These are phyloP conservation scores for Lithocarpus polystachyus DNA, from an alignment of 306 rosid genomes.

Conservation along the genomic window DNA sequence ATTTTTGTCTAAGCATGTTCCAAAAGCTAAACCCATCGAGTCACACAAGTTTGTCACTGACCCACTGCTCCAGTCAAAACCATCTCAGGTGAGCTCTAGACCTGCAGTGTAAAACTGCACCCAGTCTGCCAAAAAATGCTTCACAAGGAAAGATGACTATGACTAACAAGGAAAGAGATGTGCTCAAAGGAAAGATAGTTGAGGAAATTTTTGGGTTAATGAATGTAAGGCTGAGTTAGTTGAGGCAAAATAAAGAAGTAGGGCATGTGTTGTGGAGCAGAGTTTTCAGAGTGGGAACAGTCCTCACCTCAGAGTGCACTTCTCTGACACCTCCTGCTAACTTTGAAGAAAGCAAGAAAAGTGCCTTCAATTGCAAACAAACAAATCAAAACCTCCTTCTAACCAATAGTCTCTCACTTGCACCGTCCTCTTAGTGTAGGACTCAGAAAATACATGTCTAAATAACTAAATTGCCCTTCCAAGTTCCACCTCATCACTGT, in stretches of 20 bases:
- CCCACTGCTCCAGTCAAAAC: slow-evolving; percentile 7
- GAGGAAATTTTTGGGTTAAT: slow-evolving; percentile 43
- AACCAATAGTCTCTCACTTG: slow-evolving; percentile 47
- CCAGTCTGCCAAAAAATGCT: slow-evolving; percentile 35
- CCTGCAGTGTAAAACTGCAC: slow-evolving; percentile 19
- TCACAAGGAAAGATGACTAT: slow-evolving; percentile 27
- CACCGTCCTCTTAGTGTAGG: slow-evolving; percentile 22
- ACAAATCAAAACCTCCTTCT: slow-evolving; percentile 48
- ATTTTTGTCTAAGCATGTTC: neutral
- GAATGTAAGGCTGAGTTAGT: slow-evolving; percentile 50
- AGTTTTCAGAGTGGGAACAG: slow-evolving; percentile 54
- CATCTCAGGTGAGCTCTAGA: slow-evolving; percentile 42
- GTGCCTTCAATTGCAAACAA: slow-evolving; percentile 65
- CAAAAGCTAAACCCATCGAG: neutral
- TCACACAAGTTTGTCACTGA: neutral
- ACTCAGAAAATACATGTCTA: neutral
- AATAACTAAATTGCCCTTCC: too few species aligned
- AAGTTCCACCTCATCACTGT: neutral
- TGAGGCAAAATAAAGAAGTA: slow-evolving; percentile 40
- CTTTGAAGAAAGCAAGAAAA: slow-evolving; percentile 29
- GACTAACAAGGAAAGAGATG: slow-evolving; percentile 43
- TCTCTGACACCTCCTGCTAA: slow-evolving; percentile 53
- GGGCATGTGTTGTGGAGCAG: slow-evolving; percentile 73
- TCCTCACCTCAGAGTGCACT: slow-evolving; percentile 67
- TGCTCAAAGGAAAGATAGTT: slow-evolving; percentile 23